Conservation (phyloP, 140 eudicot genomes). For the Anethum foeniculum region DNA sequence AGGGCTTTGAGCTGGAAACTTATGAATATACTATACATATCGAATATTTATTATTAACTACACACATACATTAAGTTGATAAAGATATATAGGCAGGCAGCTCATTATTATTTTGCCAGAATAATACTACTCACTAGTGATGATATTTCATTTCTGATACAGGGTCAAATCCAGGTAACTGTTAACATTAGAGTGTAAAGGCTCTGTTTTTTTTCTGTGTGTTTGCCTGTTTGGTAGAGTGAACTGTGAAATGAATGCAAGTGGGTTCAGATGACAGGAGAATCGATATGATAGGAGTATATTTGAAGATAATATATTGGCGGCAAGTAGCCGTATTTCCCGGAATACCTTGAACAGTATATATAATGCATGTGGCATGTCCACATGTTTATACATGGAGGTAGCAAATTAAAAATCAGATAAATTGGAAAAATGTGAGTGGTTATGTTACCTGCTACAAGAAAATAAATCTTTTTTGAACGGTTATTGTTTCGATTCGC, state of each 20-base stretch:
- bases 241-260: not conserved
- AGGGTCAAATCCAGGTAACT: constrained; percentile 17
- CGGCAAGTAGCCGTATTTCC: constrained; percentile 43
- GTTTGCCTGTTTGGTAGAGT: not conserved
- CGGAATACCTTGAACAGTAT: constrained; percentile 18
- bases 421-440: too few relatives aligned
- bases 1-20: constrained; percentile 19
- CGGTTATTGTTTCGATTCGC: too few relatives aligned
- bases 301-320: constrained; percentile 17
- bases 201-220: constrained; percentile 13
- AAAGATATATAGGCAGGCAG: not conserved
- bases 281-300: not conserved
- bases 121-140: not conserved
- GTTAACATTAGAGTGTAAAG: not conserved
- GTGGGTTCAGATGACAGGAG: not conserved
- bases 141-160: not conserved
- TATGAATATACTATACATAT: not conserved
- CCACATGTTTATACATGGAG: not conserved
- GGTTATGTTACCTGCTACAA: too few relatives aligned
- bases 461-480: too few relatives aligned
- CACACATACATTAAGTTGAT: too few relatives aligned
- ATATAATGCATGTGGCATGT: not conserved
- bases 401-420: too few relatives aligned
- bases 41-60: not conserved
- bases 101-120: not conserved